These are phyloP conservation scores for Coemansia sp. DNA, from an alignment of 192 early-diverging fungal genomes.

Conservation along the genomic window DNA sequence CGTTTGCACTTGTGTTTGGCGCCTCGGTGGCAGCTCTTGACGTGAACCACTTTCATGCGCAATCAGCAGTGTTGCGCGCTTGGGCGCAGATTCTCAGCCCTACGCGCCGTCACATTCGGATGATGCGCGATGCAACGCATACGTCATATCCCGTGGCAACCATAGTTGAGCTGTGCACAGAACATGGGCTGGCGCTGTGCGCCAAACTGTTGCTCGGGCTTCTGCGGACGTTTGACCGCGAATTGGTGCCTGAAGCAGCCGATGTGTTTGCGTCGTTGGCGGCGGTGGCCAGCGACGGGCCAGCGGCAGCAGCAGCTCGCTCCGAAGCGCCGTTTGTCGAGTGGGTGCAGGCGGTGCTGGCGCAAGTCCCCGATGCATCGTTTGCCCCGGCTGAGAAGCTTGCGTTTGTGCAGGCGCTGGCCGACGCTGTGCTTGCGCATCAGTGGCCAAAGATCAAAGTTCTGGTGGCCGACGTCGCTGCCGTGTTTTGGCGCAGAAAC, in stretches of 20 bases:
- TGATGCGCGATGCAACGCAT: constrained; percentile 22
- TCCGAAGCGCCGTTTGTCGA: constrained; percentile 24
- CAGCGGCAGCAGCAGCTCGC: constrained; percentile 15
- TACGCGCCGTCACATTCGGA: constrained; percentile 45
- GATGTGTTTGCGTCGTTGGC: constrained; percentile 34
- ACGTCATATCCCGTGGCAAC: constrained; percentile 27
- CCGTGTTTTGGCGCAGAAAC: constrained; percentile 42
- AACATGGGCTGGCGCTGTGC: constrained; percentile 35
- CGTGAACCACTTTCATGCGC: constrained; percentile 46
- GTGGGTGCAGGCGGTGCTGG: constrained; percentile 41
- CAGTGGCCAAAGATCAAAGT: constrained; percentile 38
- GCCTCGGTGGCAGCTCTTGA: constrained; percentile 41
- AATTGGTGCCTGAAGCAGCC: constrained; percentile 29
- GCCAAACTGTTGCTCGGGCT: constrained; percentile 37
- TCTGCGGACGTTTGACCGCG: constrained; percentile 38
- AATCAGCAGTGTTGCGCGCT: constrained; percentile 28
- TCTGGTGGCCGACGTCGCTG: constrained; percentile 28
- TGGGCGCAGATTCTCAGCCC: constrained; percentile 48
- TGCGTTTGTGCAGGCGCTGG: constrained; percentile 28
- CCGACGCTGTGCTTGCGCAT: constrained; percentile 21
- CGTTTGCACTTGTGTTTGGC: constrained; percentile 35
- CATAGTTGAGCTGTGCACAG: constrained; percentile 36
- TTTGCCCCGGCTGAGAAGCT: constrained; percentile 30
- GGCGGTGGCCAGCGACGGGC: constrained; percentile 42
- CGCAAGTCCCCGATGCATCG: constrained; percentile 40